A percentile compares a stretch with the other conserved stretches of the same genome.
These are phyloP conservation scores for Candida sonorensis DNA, from an alignment of 805 yeast genomes.

Conservation along the genomic window DNA sequence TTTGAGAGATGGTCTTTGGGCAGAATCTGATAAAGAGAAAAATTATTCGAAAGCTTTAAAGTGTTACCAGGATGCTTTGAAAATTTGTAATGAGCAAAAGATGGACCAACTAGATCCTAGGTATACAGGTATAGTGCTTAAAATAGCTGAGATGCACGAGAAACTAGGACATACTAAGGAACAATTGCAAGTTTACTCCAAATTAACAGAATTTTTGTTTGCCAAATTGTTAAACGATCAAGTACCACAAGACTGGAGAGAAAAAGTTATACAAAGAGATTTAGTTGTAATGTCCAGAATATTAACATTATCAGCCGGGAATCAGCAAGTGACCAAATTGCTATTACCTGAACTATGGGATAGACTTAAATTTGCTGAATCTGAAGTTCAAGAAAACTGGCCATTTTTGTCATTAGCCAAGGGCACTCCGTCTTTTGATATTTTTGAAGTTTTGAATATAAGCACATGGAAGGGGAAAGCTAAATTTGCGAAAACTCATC, in stretches of 20 bases:
- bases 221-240: slow-evolving; percentile 20
- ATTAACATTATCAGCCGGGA: slow-evolving; percentile 13
- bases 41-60: slow-evolving; percentile 62
- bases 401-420: slow-evolving; percentile 9
- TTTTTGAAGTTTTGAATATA: slow-evolving; percentile 17
- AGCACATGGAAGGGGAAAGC: slow-evolving; percentile 7
- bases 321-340: slow-evolving; percentile 2
- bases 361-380: slow-evolving; percentile 22
- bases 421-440: slow-evolving; percentile 5
- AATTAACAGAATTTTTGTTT: slow-evolving; percentile 21
- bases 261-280: slow-evolving; percentile 23
- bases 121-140: slow-evolving; percentile 85
- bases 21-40: slow-evolving; percentile 66
- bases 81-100: slow-evolving; percentile 48
- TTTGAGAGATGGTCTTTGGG: slow-evolving; percentile 73
- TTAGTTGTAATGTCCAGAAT: slow-evolving; percentile 22
- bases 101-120: slow-evolving; percentile 63
- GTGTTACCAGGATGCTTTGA: slow-evolving; percentile 68
- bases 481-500: slow-evolving; percentile 16
- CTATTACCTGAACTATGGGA: slow-evolving; percentile 20
- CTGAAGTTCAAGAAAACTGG: slow-evolving; percentile 11
- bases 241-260: slow-evolving; percentile 17
- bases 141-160: slow-evolving; percentile 83
- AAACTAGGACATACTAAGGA: slow-evolving; percentile 52
- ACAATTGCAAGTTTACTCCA: slow-evolving; percentile 51